These are phyloP conservation scores for Ceratobasidium sp. DNA, from an alignment of 1,284 basidiomycete species.

Conservation along the genomic window DNA sequence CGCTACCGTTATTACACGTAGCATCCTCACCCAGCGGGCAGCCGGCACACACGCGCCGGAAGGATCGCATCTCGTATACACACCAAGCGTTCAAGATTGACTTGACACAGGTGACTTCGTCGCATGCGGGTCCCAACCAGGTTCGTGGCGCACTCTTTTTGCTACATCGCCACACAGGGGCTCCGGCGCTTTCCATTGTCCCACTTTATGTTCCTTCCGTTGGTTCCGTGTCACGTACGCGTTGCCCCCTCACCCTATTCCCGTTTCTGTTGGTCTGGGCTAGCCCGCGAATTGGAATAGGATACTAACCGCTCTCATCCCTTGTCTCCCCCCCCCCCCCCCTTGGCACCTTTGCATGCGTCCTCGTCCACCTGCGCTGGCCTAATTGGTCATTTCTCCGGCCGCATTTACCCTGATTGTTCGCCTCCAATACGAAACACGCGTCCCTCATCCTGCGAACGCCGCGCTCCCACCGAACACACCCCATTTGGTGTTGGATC, in stretches of 20 bases:
- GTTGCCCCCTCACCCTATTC: slow-evolving; percentile 4
- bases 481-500: slow-evolving; percentile 9
- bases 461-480: not conserved
- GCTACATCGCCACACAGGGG: slow-evolving; percentile 48
- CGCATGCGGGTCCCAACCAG: slow-evolving; percentile 47
- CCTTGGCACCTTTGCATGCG: slow-evolving; percentile 20
- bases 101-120: slow-evolving; percentile 84
- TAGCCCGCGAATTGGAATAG: slow-evolving; percentile 12
- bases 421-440: slow-evolving; percentile 14
- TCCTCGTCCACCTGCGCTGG: slow-evolving; percentile 18
- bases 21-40: slow-evolving; percentile 55
- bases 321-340: slow-evolving; percentile 9
- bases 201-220: not conserved
- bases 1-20: slow-evolving; percentile 17
- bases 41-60: slow-evolving; percentile 72
- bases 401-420: slow-evolving; percentile 21
- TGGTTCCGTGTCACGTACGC: slow-evolving; percentile 20
- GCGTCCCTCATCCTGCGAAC: not conserved
- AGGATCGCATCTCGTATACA: slow-evolving; percentile 91
- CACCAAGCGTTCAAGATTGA: slow-evolving; percentile 95
- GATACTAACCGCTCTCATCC: slow-evolving; percentile 22
- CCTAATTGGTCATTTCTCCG: slow-evolving; percentile 7
- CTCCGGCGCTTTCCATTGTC: slow-evolving; percentile 11
- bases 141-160: slow-evolving; percentile 24
- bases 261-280: not conserved